phyloP scores from a whole-genome alignment of 345 rosid genomes.

The Isatis tinctoria region DNA sequence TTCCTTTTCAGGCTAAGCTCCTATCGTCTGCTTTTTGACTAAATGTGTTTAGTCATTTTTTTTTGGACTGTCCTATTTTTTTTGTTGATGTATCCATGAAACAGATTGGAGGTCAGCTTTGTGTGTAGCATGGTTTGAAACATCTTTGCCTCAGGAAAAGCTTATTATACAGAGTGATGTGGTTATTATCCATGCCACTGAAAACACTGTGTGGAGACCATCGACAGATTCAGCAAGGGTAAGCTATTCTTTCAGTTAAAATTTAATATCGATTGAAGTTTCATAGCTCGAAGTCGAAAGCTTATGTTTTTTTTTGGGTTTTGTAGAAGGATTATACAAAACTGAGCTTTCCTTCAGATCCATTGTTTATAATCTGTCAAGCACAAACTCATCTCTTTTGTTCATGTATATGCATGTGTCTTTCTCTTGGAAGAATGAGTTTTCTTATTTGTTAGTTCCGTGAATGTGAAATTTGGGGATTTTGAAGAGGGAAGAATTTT shows the following conservation, averaged over 20 bases:
- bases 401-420: too few species aligned
- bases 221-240: too few species aligned
- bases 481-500: not conserved
- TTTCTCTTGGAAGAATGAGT: too few species aligned
- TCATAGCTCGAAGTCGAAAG: too few species aligned
- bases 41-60: conserved; percentile 4
- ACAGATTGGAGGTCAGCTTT: conserved; percentile 68
- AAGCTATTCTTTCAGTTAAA: too few species aligned
- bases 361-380: too few species aligned
- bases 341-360: too few species aligned
- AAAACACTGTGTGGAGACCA: conserved; percentile 90
- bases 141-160: conserved; percentile 87
- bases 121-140: conserved; percentile 76
- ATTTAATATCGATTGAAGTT: too few species aligned
- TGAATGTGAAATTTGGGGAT: not conserved
- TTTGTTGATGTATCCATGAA: conserved; percentile 13
- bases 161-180: conserved; percentile 73
- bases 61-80: not conserved
- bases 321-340: too few species aligned
- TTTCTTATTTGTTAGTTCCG: too few species aligned
- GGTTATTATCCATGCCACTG: conserved; percentile 68
- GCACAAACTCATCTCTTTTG: too few species aligned
- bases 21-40: not conserved
- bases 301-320: too few species aligned
- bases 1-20: not conserved